A percentile compares a stretch with the other conserved stretches of the same genome.
phyloP scores from a whole-genome alignment of 1,284 basidiomycete species.

The Amylostereum chailletii region DNA sequence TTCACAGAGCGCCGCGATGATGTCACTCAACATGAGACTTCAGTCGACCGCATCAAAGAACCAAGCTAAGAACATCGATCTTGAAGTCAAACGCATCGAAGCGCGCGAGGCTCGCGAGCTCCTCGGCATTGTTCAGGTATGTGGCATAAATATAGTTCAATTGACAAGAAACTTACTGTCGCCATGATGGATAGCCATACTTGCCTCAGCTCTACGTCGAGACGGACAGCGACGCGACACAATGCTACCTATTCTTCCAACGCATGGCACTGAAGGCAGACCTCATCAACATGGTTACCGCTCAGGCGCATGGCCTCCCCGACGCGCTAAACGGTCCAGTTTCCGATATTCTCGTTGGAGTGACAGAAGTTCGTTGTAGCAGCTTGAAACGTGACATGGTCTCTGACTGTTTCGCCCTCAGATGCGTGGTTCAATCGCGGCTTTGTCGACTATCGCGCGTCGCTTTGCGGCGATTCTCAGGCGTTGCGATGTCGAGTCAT shows the following conservation, averaged over 20 bases:
- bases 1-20: constrained; percentile 74
- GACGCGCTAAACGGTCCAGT: constrained; percentile 75
- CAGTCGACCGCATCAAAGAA: constrained; percentile 86
- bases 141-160: constrained; percentile 4
- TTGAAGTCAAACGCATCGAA: constrained; percentile 80
- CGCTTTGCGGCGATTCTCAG: constrained; percentile 79
- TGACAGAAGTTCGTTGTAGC: constrained; percentile 67
- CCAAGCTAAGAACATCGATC: constrained; percentile 80
- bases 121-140: constrained; percentile 60
- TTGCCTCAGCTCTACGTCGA: constrained; percentile 81
- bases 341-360: constrained; percentile 76
- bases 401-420: constrained; percentile 19
- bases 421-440: constrained; percentile 77
- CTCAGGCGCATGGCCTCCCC: constrained; percentile 74
- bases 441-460: constrained; percentile 76
- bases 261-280: constrained; percentile 80
- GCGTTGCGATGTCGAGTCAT: constrained; percentile 73
- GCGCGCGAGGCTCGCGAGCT: constrained; percentile 75
- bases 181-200: constrained; percentile 51
- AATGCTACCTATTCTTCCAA: constrained; percentile 86
- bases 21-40: constrained; percentile 88
- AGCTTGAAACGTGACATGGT: neutral
- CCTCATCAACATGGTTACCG: constrained; percentile 74
- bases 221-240: constrained; percentile 78
- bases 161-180: constrained; percentile 1